Evolutionary conservation across 2,329 filamentous ascomycete species (phyloP).

Genomic region (Colletotrichum gloeosporioides): DNA sequence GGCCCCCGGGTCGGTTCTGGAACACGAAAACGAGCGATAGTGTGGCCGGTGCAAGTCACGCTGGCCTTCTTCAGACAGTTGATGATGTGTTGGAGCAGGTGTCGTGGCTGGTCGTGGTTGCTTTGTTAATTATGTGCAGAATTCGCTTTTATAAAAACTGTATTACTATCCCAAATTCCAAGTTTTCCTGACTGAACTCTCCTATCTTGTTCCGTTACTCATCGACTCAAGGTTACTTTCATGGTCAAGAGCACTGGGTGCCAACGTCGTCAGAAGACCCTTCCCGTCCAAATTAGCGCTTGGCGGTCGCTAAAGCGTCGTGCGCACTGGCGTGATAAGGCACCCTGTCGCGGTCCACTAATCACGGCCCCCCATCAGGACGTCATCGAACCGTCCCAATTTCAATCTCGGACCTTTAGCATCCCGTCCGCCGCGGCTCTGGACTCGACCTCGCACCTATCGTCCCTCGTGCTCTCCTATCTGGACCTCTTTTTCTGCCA

Average conservation of each 20-base stretch:
- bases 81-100: neutral
- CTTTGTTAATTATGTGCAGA: neutral
- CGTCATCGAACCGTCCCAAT: conserved; percentile 21
- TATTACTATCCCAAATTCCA: too few species aligned
- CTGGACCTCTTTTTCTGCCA: neutral
- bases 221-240: neutral
- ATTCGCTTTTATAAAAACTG: neutral
- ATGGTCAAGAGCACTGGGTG: neutral
- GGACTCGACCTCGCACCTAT: neutral
- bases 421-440: conserved; percentile 3
- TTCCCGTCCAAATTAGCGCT: neutral
- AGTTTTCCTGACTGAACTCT: neutral
- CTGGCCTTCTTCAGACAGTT: neutral
- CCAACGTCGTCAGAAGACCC: neutral
- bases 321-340: conserved; percentile 4
- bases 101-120: neutral
- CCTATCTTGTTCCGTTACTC: neutral
- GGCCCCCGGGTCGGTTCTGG: neutral
- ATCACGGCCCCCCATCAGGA: conserved; percentile 11
- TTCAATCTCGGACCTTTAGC: conserved; percentile 17
- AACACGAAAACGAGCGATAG: conserved; percentile 13
- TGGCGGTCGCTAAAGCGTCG: conserved; percentile 6
- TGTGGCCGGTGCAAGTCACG: conserved; percentile 7
- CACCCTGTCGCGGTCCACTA: conserved; percentile 7
- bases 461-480: conserved; percentile 6